Evolutionary conservation across 768 basidiomycete genomes (phyloP).

Genomic region (Kwoniella europaea): DNA sequence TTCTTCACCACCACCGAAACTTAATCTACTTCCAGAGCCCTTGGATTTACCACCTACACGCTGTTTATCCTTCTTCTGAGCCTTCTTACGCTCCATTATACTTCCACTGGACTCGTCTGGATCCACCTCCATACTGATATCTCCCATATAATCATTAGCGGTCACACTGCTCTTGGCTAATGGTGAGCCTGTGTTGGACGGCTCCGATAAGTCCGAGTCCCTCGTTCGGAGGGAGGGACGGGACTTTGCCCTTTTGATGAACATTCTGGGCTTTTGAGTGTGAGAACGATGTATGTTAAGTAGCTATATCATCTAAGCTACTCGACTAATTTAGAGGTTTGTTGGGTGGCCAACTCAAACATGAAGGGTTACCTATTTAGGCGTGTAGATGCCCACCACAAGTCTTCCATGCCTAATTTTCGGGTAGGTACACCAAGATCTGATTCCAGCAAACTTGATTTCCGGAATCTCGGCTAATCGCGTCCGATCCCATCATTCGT

Average conservation of each 20-base stretch:
- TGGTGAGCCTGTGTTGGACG: conserved; percentile 31
- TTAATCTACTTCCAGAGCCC: conserved; percentile 32
- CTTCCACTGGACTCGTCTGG: conserved; percentile 37
- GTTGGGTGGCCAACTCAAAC: background rate
- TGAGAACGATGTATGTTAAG: background rate
- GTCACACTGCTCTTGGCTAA: conserved; percentile 38
- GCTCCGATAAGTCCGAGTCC: conserved; percentile 38
- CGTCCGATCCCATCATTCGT: background rate
- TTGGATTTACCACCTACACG: conserved; percentile 29
- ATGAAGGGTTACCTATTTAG: background rate
- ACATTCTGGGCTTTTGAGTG: conserved; percentile 29
- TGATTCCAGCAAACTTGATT: background rate
- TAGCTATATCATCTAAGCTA: background rate
- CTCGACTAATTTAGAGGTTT: background rate
- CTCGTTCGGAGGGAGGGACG: conserved; percentile 45
- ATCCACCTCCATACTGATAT: conserved; percentile 32
- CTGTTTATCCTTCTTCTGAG: conserved; percentile 48
- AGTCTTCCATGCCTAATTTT: background rate
- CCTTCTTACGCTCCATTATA: conserved; percentile 51
- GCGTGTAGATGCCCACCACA: background rate
- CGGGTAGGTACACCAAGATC: background rate
- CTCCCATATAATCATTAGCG: conserved; percentile 16
- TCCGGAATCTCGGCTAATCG: background rate
- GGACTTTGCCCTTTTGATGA: conserved; percentile 54
- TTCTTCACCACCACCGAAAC: conserved; percentile 52